Evolutionary conservation across 495 filamentous ascomycete genomes (phyloP), one percentile per base, ranked within the genome.

Genomic region (Penicillium argentinense): DNA sequence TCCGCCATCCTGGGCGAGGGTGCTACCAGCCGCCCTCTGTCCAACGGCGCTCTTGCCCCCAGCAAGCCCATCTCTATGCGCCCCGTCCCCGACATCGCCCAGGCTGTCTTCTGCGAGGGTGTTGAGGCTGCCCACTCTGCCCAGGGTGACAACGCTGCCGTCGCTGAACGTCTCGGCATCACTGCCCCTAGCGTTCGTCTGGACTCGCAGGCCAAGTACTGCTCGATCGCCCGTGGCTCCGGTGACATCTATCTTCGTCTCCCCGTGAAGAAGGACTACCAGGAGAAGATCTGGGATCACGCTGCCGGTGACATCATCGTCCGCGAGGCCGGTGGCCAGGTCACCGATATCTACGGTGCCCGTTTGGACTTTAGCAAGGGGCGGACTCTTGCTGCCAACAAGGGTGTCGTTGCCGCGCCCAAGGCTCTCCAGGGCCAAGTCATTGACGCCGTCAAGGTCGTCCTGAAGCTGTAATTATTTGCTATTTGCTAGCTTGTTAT

Each of bases 221-320:
- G 84, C 34, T 91, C 87, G 3, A 91, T 99, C 62, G 91, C 95
- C n/a, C 75, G 93, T 49, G 93, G 93, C 18, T 91, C 91, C 5
- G 93, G 91, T 32, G 95, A 99, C 58, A 82, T 99, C 53, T 97
- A 97, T 66, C 73, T 98, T 54, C 78, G 93, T 39, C 71, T 99
- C 22, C 93, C 95, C 13, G 83, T 86, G 9, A 84, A 78, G 56
- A 84, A 83, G 60, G 82, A 84, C 18, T 99, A 97, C 68, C 82
- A 95, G 71, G 93, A 99, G 77, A 99, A 99, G 78, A 97, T 99
- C 53, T 99, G 93, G 93, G 93, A 99, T 64, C 93, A 99, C 69
- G 95, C 92, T 23, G 92, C 89, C n/a, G 93, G 93, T 25, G 91
- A 95, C 49, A 67, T 99, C 40, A 91, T 99, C 55, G 91, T 96